phyloP scores from a whole-genome alignment of 805 yeast genomes.

The Metschnikowia aberdeeniae region DNA sequence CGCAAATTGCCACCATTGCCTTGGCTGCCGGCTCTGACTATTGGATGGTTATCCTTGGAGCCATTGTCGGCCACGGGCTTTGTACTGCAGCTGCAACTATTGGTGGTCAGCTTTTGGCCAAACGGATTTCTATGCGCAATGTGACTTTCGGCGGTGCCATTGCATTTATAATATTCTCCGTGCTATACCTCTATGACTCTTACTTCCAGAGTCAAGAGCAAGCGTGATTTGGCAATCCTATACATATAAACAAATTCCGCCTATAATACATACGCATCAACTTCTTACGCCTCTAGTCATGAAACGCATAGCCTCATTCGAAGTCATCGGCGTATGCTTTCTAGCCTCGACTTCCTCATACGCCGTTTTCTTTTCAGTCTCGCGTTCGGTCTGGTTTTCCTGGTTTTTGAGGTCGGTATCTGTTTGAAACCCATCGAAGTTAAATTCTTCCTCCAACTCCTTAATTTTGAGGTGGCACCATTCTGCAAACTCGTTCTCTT shows the following conservation, averaged over 20 bases:
- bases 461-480: conserved; percentile 62
- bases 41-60: conserved; percentile 85
- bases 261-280: not conserved
- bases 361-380: conserved; percentile 19
- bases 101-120: conserved; percentile 89
- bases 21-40: conserved; percentile 97
- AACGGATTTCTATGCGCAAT: conserved; percentile 84
- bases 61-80: conserved; percentile 79
- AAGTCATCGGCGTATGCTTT: conserved; percentile 24
- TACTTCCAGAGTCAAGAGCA: conserved; percentile 3
- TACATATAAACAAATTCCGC: not conserved
- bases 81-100: conserved; percentile 90
- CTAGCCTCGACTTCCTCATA: conserved; percentile 24
- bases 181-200: conserved; percentile 71
- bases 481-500: conserved; percentile 63
- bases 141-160: conserved; percentile 88
- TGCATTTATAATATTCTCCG: conserved; percentile 79
- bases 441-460: conserved; percentile 50
- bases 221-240: not conserved
- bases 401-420: conserved; percentile 40
- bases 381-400: conserved; percentile 31
- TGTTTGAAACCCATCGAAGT: conserved; percentile 59
- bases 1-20: conserved; percentile 96
- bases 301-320: conserved; percentile 36
- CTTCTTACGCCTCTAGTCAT: conserved; percentile 32